Evolutionary conservation across 202 grass and related monocot genomes (phyloP).

Genomic region (Bolboschoenoplectus hybrid): DNA sequence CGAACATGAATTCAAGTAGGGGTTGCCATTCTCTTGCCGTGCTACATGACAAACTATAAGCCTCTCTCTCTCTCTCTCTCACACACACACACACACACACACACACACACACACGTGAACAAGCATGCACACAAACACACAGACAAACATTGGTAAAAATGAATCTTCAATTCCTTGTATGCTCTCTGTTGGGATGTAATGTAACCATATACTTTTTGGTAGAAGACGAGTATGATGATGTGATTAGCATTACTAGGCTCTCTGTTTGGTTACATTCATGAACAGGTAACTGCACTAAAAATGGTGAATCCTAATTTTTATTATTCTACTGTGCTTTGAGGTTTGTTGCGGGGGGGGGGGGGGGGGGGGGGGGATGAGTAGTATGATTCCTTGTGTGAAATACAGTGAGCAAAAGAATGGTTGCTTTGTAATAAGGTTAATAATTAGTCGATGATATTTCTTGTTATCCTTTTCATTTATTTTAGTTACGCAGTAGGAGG

Average conservation of each 20-base stretch:
- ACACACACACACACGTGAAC: too few relatives aligned
- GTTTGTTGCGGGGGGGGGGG: too few relatives aligned
- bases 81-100: too few relatives aligned
- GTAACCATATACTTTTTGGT: neutral
- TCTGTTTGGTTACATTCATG: neutral
- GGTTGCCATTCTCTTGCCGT: constrained; percentile 63
- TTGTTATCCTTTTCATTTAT: constrained; percentile 19
- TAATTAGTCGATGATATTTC: neutral
- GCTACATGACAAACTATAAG: constrained; percentile 71
- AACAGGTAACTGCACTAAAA: neutral
- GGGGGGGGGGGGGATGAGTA: neutral
- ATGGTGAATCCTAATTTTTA: neutral
- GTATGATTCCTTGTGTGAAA: neutral
- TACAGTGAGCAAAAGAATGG: neutral
- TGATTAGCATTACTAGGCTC: neutral
- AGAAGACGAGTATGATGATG: neutral
- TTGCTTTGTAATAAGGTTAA: constrained; percentile 4
- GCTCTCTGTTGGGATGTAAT: neutral
- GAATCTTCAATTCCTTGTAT: neutral
- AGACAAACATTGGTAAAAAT: neutral
- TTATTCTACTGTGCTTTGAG: neutral
- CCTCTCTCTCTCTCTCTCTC: constrained; percentile 13
- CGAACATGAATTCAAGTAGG: constrained; percentile 64
- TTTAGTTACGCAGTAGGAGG: constrained; percentile 68
- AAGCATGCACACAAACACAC: neutral